These are phyloP conservation scores for Candida adriatica DNA, from an alignment of 805 yeast genomes.

Conservation along the genomic window DNA sequence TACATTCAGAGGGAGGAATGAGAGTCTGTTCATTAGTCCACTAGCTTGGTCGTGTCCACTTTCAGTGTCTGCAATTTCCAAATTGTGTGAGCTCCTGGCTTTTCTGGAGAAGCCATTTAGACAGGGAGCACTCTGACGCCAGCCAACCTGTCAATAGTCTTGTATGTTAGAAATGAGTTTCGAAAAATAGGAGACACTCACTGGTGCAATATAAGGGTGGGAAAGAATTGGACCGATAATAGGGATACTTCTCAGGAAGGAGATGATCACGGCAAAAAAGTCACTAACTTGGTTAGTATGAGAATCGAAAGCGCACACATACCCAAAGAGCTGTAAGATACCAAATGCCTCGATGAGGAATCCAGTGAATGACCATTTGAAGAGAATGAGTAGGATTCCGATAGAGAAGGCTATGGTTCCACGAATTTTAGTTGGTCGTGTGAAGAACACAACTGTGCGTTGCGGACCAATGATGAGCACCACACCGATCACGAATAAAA, in stretches of 20 bases:
- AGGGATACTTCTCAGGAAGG: constrained; percentile 83
- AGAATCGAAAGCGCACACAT: constrained; percentile 1
- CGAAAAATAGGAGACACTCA: constrained; percentile 4
- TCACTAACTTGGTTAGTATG: constrained; percentile 37
- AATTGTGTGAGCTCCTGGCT: neutral
- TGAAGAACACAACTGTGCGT: constrained; percentile 74
- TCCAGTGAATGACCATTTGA: constrained; percentile 76
- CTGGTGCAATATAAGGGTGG: constrained; percentile 78
- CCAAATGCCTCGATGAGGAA: constrained; percentile 83
- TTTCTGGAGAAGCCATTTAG: neutral
- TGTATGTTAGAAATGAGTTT: constrained; percentile 17
- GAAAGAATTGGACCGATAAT: constrained; percentile 79
- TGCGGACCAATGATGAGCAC: constrained; percentile 82
- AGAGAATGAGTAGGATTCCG: constrained; percentile 71
- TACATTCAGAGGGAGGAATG: no score
- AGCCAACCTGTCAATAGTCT: constrained; percentile 45
- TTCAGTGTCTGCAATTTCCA: no score
- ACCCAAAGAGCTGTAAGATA: constrained; percentile 75
- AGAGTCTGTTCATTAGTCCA: no score
- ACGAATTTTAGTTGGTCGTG: constrained; percentile 79
- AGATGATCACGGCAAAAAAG: constrained; percentile 82
- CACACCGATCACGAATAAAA: constrained; percentile 51
- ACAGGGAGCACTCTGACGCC: constrained; percentile 66
- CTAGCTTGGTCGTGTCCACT: no score
- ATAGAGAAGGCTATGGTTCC: constrained; percentile 74